Evolutionary conservation across 768 basidiomycete genomes (phyloP), one percentile per base, ranked within the genome.

Genomic region (Amanita molliuscula): DNA sequence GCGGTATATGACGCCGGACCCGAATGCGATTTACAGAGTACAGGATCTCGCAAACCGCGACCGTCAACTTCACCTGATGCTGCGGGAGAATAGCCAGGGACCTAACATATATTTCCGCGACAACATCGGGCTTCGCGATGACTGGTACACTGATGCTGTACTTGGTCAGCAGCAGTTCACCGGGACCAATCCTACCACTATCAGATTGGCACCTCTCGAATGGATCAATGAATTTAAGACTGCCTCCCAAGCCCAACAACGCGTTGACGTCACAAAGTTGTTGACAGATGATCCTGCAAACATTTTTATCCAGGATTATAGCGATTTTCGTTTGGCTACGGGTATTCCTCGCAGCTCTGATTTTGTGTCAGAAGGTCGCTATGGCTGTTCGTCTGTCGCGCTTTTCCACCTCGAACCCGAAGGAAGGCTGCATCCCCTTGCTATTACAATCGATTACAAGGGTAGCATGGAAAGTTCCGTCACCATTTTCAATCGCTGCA

Each of bases 121-220:
- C 18, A 65, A 65, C 43, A 56, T 65, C 16, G 64, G 64, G 3
- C 56, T 54, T 41, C 59, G 62, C 26, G 26, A 51, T 18, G 64
- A 65, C 47, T 65, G 64, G 64, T 64, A 60, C 38, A 61, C 59
- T 11, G 64, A 65, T 44, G 58, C 57, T 16, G 62, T 57, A 10
- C 64, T 62, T 43, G 62, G 52, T 9, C 62, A 64, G 38, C 64
- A 65, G 45, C 58, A 59, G 38, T 61, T 65, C 40, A 62, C 59
- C 33, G 64, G 64, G 9, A 49, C 57, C 15, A 64, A 65, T 49
- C 58, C 64, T 9, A 61, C 61, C 21, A 59, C 56, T 10, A 60
- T 65, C 51, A 55, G 53, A 2, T 49, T 55, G 8, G 64, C 62
- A 9, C 44, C 57, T 18, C 28, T 18, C 6, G 33, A 44, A 18